phyloP scores from a whole-genome alignment of 768 basidiomycete species.

The Phylloporus sp. region DNA sequence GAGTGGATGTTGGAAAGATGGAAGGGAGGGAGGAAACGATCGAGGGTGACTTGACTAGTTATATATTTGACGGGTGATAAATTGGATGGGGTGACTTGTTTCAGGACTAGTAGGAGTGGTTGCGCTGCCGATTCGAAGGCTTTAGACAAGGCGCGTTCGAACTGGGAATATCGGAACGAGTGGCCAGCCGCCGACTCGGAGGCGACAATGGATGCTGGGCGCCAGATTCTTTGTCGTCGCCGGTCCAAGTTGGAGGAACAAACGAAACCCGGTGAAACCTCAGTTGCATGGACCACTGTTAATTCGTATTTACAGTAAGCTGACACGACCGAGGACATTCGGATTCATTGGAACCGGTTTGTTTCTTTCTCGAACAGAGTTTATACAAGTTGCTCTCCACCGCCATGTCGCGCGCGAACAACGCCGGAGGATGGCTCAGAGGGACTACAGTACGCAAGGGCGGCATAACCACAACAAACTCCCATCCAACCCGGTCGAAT shows the following conservation, averaged over 20 bases:
- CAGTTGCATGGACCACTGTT: background rate
- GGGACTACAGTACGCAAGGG: conserved; percentile 75
- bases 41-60: too few species aligned
- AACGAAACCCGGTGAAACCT: background rate
- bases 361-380: background rate
- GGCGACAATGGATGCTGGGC: background rate
- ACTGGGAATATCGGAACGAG: conserved; percentile 10
- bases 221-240: background rate
- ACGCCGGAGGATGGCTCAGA: conserved; percentile 50
- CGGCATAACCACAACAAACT: conserved; percentile 38
- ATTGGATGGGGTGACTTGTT: conserved; percentile 15
- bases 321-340: background rate
- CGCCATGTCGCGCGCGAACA: conserved; percentile 31
- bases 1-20: background rate
- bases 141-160: conserved; percentile 7
- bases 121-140: conserved; percentile 4
- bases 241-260: background rate
- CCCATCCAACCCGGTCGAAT: conserved; percentile 49
- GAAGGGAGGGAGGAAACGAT: background rate
- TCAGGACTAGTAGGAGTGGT: conserved; percentile 2
- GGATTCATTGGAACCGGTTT: background rate
- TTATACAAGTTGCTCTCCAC: conserved; percentile 13
- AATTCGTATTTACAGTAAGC: background rate
- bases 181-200: conserved; percentile 7
- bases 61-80: conserved; percentile 1